Base-by-base conservation (phyloP, 2,329 filamentous ascomycete species). In the Monosporascus cannonballus region DNA sequence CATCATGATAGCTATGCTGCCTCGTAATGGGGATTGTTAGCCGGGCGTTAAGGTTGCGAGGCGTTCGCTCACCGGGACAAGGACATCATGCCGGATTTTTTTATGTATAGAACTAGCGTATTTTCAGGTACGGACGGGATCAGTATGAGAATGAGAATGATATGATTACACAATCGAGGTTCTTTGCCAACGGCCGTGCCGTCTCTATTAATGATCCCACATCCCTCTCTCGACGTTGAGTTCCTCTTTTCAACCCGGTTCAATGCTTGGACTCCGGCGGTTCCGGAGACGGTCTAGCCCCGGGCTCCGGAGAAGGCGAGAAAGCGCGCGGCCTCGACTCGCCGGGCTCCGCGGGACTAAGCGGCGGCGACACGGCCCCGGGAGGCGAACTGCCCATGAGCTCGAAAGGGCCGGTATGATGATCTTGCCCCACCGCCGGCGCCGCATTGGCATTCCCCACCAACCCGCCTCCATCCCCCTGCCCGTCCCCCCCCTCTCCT, bases 371-470 rank as follows among this genome's bases (percentile, higher is more conserved):
- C 14, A 15, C 18, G n/a, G 41, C 20, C 4, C 5, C 20, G 11
- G 6, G 2, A 5, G 42, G 22, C 22, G 68, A 70, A 7, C 67
- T 69, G 22, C 73, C 77, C 51, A 76, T 71, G 38, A 81, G 59
- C 62, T 80, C 78, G 48, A 71, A 73, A 20, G 69, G 63, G 18
- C 68, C 67, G 6, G 67, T 56, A 22, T 66, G 62, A 4, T 58
- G 66, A 30, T 69, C 64, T 14, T 58, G 30, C 30, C 11, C 60
- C 27, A 55, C 46, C 14, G 49, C 38, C 52, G 59, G 45, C 37
- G 38, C 30, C 1, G 30, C 41, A 37, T 44, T 38, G 22, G 27
- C 51, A 49, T 41, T 56, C 53, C 39, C 55, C 61, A 53, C 17
- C 57, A 52, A 34, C 4, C 30, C 11, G 30, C 30, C 52, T 51